phyloP scores from a whole-genome alignment of 208 protist species.

The Leishmania braziliensis region DNA sequence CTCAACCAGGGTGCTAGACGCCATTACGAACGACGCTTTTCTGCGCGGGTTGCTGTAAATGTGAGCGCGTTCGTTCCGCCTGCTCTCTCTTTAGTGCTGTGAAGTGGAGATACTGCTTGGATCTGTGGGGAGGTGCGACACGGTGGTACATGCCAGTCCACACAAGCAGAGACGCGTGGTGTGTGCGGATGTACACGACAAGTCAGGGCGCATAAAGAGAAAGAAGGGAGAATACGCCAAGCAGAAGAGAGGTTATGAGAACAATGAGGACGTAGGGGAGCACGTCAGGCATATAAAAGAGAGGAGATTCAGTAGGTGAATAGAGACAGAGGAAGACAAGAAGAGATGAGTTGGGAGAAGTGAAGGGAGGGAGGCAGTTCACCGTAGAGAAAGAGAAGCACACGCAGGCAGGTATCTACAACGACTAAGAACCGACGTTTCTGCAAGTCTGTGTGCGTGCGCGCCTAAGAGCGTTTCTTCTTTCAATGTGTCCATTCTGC shows the following conservation, averaged over 20 bases:
- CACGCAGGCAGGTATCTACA: not conserved
- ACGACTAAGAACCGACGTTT: too few species aligned
- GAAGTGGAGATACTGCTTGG: not conserved
- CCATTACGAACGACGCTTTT: slow-evolving; percentile 9
- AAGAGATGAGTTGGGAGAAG: not conserved
- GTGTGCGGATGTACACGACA: not conserved
- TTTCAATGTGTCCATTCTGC: not conserved
- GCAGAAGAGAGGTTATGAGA: not conserved
- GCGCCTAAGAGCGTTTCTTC: not conserved
- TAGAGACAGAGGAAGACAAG: not conserved
- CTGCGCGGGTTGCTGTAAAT: not conserved
- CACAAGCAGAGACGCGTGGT: not conserved
- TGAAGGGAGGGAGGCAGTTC: not conserved
- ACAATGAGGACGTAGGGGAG: not conserved
- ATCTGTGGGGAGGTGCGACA: not conserved
- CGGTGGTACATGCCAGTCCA: not conserved
- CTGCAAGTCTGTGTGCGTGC: not conserved
- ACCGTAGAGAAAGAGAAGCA: not conserved
- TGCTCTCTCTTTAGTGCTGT: not conserved
- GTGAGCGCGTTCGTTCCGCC: not conserved
- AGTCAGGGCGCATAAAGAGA: not conserved
- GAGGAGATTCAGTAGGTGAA: not conserved
- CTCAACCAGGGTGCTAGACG: slow-evolving; percentile 24
- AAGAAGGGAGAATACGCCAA: not conserved
- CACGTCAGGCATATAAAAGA: not conserved